Evolutionary conservation across 108 stramenopile species (phyloP).

Genomic region (Epipyxis sp.): DNA sequence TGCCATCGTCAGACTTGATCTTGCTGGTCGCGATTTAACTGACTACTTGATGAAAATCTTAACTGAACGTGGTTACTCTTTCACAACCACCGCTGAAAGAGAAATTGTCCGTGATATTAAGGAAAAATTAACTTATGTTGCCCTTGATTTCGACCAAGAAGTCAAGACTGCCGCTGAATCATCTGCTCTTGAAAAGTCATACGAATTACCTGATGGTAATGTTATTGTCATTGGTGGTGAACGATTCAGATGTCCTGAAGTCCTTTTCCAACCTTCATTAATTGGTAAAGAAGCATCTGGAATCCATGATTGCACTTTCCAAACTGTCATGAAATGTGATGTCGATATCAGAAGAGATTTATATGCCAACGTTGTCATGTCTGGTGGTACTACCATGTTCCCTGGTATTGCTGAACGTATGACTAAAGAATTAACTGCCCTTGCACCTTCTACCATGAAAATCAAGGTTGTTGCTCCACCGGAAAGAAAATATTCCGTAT

Average conservation of each 20-base stretch:
- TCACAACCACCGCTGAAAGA: constrained; percentile 63
- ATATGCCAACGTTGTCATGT: constrained; percentile 67
- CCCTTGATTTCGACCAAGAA: constrained; percentile 65
- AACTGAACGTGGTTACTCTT: constrained; percentile 69
- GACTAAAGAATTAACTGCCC: constrained; percentile 95
- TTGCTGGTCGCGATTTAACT: constrained; percentile 64
- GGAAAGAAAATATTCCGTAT: constrained; percentile 95
- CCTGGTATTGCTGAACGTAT: constrained; percentile 98
- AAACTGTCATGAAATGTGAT: constrained; percentile 99
- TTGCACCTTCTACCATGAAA: constrained; percentile 90
- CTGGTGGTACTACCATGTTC: constrained; percentile 94
- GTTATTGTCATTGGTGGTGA: constrained; percentile 61
- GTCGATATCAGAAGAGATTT: constrained; percentile 97
- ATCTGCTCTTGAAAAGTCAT: constrained; percentile 59
- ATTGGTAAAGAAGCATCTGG: constrained; percentile 96
- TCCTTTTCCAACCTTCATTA: constrained; percentile 73
- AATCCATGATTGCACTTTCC: constrained; percentile 94
- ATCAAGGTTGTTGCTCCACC: constrained; percentile 99
- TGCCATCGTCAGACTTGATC: constrained; percentile 60
- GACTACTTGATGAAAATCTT: constrained; percentile 67
- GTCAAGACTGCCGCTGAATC: constrained; percentile 61
- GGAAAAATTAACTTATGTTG: constrained; percentile 68
- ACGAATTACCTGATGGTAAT: constrained; percentile 66
- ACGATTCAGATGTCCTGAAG: constrained; percentile 67
- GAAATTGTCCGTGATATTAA: constrained; percentile 68